phyloP scores from a whole-genome alignment of 345 rosid genomes.

The Gossypium herbaceum region DNA sequence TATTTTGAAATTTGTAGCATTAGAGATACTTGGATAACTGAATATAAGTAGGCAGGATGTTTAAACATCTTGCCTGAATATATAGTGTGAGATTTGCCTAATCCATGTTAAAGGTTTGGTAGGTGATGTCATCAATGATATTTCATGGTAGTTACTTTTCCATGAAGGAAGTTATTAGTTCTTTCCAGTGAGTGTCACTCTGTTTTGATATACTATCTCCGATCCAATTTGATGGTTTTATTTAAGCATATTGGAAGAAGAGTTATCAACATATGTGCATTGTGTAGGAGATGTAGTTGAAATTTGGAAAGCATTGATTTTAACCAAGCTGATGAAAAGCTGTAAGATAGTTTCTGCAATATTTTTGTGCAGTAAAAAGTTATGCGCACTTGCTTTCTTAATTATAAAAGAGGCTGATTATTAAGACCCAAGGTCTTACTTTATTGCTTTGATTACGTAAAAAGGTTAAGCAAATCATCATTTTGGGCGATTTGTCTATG shows the following conservation, averaged over 20 bases:
- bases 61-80: neutral
- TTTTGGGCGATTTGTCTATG: neutral
- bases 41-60: neutral
- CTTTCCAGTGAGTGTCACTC: neutral
- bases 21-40: neutral
- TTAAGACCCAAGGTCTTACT: neutral
- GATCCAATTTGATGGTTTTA: neutral
- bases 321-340: neutral
- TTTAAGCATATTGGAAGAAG: neutral
- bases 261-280: neutral
- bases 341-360: no score
- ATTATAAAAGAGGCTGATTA: neutral
- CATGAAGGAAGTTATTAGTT: neutral
- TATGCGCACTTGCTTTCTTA: no score
- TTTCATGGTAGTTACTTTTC: neutral
- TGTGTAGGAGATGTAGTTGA: neutral
- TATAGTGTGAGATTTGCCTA: neutral
- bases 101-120: neutral
- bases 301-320: neutral
- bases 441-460: neutral
- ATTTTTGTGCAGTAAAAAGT: no score
- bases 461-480: neutral
- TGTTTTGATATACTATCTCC: neutral
- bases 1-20: neutral
- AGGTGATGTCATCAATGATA: neutral